Percentiles rank a stretch among this genome's conserved stretches.
phyloP scores from a whole-genome alignment of 345 rosid genomes.

The Garcia nutans region DNA sequence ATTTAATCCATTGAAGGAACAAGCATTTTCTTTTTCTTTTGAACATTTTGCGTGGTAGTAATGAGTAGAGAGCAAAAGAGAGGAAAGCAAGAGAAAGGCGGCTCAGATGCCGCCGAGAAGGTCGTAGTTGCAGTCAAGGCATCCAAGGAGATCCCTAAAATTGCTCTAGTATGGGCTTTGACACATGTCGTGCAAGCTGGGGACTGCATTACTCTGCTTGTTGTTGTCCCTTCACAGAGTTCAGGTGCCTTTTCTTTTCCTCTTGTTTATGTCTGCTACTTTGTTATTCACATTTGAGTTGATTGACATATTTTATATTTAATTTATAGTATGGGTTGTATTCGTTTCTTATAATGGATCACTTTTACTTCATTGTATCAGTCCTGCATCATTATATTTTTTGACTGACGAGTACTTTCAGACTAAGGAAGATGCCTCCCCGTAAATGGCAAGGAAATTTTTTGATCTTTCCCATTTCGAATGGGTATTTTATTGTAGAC shows the following conservation, averaged over 20 bases:
- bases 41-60: conserved; percentile 6
- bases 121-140: conserved; percentile 96
- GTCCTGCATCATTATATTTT: background rate
- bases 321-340: background rate
- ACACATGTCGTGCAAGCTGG: conserved; percentile 97
- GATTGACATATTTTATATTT: background rate
- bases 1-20: conserved; percentile 23
- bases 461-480: background rate
- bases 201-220: conserved; percentile 84
- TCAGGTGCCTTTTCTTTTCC: conserved; percentile 47
- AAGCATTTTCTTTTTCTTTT: background rate
- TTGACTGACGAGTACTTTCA: background rate
- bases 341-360: background rate
- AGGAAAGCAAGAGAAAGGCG: conserved; percentile 54
- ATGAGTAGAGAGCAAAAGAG: conserved; percentile 63
- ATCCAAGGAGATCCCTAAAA: conserved; percentile 88
- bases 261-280: conserved; percentile 1
- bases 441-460: background rate
- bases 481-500: too few relatives aligned
- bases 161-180: conserved; percentile 95
- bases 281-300: background rate
- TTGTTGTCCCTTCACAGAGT: conserved; percentile 72
- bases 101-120: conserved; percentile 57
- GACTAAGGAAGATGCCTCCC: background rate
- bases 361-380: background rate